Evolutionary conservation across 352 stramenopile species (phyloP).

Genomic region (Globisporangium orthogonon): DNA sequence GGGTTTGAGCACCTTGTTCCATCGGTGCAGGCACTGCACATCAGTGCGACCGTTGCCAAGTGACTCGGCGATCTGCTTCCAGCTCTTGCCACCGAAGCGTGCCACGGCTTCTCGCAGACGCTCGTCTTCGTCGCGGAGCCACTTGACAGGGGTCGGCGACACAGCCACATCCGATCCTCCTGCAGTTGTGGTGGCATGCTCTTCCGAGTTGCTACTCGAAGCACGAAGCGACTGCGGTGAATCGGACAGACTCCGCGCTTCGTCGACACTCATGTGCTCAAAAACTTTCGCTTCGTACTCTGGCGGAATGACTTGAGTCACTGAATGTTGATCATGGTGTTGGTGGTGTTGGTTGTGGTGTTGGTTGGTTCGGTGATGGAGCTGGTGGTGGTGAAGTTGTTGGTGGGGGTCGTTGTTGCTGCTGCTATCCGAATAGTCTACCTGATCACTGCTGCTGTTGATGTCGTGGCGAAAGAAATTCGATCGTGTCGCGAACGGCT

Average conservation of each 20-base stretch:
- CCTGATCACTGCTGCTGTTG: constrained; percentile 1
- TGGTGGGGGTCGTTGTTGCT: neutral
- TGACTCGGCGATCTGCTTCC: constrained; percentile 91
- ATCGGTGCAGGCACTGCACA: constrained; percentile 95
- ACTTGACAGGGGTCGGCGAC: constrained; percentile 40
- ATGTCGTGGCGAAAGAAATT: constrained; percentile 2
- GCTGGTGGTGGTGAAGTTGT: neutral
- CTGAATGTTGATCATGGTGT: neutral
- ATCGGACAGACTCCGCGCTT: neutral
- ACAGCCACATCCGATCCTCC: neutral
- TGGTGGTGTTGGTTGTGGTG: constrained; percentile 11
- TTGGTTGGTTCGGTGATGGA: neutral
- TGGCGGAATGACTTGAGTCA: neutral
- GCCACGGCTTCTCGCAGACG: constrained; percentile 84
- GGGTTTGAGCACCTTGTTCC: constrained; percentile 92
- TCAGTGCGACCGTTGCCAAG: constrained; percentile 87
- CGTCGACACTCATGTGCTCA: neutral
- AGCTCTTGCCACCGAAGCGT: constrained; percentile 91
- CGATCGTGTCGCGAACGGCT: neutral
- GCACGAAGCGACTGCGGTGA: neutral
- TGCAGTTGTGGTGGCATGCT: neutral
- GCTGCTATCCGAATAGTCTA: neutral
- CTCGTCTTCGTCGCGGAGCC: constrained; percentile 90
- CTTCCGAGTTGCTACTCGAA: neutral
- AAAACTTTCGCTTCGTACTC: neutral